A percentile compares a stretch with the other conserved stretches of the same genome.
Evolutionary conservation across 2,329 filamentous ascomycete genomes (phyloP).

Genomic region (Hypoxylon sp.): DNA sequence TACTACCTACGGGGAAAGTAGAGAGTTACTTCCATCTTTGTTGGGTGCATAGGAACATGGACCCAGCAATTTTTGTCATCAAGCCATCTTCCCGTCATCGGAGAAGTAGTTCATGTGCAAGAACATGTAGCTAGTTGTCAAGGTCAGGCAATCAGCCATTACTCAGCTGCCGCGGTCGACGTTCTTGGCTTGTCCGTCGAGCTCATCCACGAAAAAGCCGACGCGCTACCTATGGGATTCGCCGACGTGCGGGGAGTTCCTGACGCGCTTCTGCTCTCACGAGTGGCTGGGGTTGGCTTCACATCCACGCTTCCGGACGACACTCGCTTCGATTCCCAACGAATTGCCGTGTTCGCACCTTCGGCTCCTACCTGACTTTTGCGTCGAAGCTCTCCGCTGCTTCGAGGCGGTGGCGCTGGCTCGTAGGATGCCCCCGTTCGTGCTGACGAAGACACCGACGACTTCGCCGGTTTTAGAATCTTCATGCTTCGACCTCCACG

Average conservation of each 20-base stretch:
- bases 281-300: conserved; percentile 48
- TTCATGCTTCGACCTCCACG: conserved; percentile 80
- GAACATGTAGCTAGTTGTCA: too few species aligned
- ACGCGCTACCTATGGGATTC: conserved; percentile 91
- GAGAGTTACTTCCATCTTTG: conserved; percentile 17
- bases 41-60: conserved; percentile 16
- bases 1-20: conserved; percentile 25
- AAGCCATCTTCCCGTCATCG: conserved; percentile 16
- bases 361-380: conserved; percentile 59
- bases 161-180: conserved; percentile 50
- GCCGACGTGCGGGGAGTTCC: conserved; percentile 63
- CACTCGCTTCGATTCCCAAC: conserved; percentile 65
- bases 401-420: conserved; percentile 54
- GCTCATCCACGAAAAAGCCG: conserved; percentile 93
- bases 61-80: conserved; percentile 22
- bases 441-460: conserved; percentile 60
- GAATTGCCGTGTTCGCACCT: conserved; percentile 46
- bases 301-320: conserved; percentile 46
- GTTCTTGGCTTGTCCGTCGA: conserved; percentile 56
- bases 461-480: conserved; percentile 81
- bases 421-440: conserved; percentile 64
- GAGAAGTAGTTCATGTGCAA: conserved; percentile 1
- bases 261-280: conserved; percentile 51
- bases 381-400: conserved; percentile 59
- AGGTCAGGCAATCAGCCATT: conserved; percentile 17